Base-by-base conservation (phyloP, 495 filamentous ascomycete genomes). In the Podospora fimiseda region DNA sequence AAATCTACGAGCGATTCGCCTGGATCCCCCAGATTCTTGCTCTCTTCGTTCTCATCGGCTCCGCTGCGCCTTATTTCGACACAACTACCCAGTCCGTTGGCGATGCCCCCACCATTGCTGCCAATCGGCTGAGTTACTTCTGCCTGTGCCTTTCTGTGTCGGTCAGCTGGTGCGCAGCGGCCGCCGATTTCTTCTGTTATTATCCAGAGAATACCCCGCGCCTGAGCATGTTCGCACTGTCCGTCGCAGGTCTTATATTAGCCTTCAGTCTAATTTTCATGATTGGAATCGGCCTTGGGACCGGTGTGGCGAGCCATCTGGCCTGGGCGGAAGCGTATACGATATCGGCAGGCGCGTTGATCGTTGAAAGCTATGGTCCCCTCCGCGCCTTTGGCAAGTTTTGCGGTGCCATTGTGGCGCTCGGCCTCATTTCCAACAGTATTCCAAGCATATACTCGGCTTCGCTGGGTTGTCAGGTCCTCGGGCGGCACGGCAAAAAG, bases 371-470 rank as follows among this genome's bases (percentile, higher is more conserved):
- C 18, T 87, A 78, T 60, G 70, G 66, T 2, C 77, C 80, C 0
- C 73, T 89, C 0, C 78, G 80, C 40, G 70, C 68, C 1, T 91
- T 91, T 56, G 87, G 87, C 43, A 83, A 84, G 58, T 86, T 89
- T 72, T 85, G 83, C 63, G 76, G 79, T 21, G 84, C 89, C 1
- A 61, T 90, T 16, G 70, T 86, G 9, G 84, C 85, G 0, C 70
- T 90, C 1, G 84, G 86, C 2, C 70, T 89, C 9, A 81, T 89
- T 43, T 79, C 85, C 27, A 91, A 91, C 63, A 78, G 80, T 27
- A 76, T 89, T 23, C 71, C 82, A 0, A 83, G 85, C 2, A 82
- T 81, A 5, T 90, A 90, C 67, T 83, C 81, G 23, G 71, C 80
- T 21, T 82, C 84, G 3, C 77, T 91, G 18, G 83, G 86, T 52